phyloP scores from a whole-genome alignment of 768 basidiomycete genomes.

The Leccinum rimulosum region DNA sequence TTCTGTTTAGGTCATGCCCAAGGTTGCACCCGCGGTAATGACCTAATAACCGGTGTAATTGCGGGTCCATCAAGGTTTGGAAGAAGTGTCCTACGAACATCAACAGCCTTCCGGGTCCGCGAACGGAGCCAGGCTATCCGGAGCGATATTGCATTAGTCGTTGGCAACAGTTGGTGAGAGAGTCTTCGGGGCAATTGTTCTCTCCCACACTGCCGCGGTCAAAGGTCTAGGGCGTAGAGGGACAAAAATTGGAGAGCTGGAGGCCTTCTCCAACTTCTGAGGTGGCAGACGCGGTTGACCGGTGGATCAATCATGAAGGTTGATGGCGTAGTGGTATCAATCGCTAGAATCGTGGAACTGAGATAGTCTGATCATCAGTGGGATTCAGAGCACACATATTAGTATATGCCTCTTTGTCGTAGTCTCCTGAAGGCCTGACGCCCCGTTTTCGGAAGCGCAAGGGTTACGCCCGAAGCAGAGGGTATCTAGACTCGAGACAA shows the following conservation, averaged over 20 bases:
- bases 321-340: not conserved
- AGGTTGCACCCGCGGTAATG: no score
- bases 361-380: not conserved
- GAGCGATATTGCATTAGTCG: not conserved
- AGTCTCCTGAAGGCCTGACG: no score
- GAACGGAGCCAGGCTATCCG: not conserved
- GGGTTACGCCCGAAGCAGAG: not conserved
- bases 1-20: no score
- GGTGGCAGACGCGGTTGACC: not conserved
- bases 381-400: not conserved
- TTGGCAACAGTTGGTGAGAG: not conserved
- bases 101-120: not conserved
- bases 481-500: not conserved
- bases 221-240: not conserved
- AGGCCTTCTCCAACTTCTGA: not conserved
- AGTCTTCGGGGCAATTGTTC: not conserved
- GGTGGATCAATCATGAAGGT: constrained; percentile 7
- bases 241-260: not conserved
- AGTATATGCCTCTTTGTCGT: not conserved
- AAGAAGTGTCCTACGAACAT: not conserved
- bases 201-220: not conserved
- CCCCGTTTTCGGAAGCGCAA: not conserved
- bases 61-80: not conserved
- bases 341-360: not conserved
- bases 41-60: not conserved